Conservation (phyloP, 2,329 filamentous ascomycete genomes). For the Phyllosticta capitalensis region DNA sequence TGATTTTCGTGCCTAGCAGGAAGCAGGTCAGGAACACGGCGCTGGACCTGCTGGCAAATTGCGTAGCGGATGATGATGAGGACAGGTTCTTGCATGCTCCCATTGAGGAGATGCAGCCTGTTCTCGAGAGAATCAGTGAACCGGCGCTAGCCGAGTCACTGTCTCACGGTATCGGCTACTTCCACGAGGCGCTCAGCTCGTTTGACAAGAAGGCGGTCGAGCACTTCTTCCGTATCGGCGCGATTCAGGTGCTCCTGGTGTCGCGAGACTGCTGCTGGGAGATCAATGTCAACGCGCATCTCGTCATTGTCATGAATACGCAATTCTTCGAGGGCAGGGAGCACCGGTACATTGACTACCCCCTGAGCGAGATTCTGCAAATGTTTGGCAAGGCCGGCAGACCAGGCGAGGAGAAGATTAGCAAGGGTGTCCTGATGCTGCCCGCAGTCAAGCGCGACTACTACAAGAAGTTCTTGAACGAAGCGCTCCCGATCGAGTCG, state of each 20-base stretch:
- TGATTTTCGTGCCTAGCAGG: slow-evolving; percentile 85
- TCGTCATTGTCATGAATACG: slow-evolving; percentile 95
- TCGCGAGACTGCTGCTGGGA: slow-evolving; percentile 95
- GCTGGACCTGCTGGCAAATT: slow-evolving; percentile 78
- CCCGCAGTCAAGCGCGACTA: slow-evolving; percentile 91
- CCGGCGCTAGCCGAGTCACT: slow-evolving; percentile 79
- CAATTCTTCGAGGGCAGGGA: slow-evolving; percentile 96
- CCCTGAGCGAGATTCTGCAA: slow-evolving; percentile 84
- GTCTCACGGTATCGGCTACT: slow-evolving; percentile 91
- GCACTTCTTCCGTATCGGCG: slow-evolving; percentile 80
- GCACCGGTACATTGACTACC: slow-evolving; percentile 94
- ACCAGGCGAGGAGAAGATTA: slow-evolving; percentile 66
- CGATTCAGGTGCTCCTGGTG: slow-evolving; percentile 74
- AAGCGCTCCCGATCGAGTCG: slow-evolving; percentile 90
- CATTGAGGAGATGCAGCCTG: slow-evolving; percentile 67
- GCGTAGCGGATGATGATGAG: slow-evolving; percentile 80
- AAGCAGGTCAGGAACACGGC: slow-evolving; percentile 88
- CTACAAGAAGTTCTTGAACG: slow-evolving; percentile 97
- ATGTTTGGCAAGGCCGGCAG: slow-evolving; percentile 95
- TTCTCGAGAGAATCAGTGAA: slow-evolving; percentile 78
- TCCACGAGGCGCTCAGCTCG: slow-evolving; percentile 81
- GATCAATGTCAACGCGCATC: slow-evolving; percentile 73
- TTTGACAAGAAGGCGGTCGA: slow-evolving; percentile 92
- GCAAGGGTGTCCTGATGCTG: slow-evolving; percentile 92
- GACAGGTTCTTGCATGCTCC: slow-evolving; percentile 87